These are phyloP conservation scores for Plasmodium gallinaceum DNA, from an alignment of 169 alveolate species.

Conservation along the genomic window DNA sequence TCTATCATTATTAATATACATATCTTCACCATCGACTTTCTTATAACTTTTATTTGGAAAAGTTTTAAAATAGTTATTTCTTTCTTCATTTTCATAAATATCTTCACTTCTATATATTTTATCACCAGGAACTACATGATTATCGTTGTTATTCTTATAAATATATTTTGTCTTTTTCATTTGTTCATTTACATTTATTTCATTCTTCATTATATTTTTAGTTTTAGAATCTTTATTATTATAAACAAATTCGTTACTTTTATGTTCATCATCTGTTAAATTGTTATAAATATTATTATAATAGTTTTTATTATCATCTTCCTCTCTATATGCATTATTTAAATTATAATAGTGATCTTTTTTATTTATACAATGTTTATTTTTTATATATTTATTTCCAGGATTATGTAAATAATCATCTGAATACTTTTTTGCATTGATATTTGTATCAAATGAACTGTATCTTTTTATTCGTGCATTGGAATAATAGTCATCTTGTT, in stretches of 20 bases:
- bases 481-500: not conserved
- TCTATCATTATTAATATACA: not conserved
- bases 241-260: too few species aligned
- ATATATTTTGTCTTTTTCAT: not conserved
- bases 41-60: conserved; percentile 7
- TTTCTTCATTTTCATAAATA: conserved; percentile 6
- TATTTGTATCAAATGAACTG: conserved; percentile 1
- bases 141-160: too few species aligned
- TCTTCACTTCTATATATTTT: not conserved
- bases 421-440: not conserved
- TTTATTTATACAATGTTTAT: not conserved
- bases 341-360: not conserved
- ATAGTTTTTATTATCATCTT: not conserved
- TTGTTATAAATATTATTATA: not conserved
- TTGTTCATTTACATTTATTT: not conserved
- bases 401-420: conserved; percentile 15
- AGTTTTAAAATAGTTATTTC: not conserved
- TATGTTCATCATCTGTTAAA: too few species aligned
- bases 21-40: not conserved
- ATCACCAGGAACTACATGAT: not conserved
- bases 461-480: conserved; percentile 16
- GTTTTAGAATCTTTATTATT: not conserved
- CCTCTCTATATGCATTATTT: not conserved
- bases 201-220: not conserved
- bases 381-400: not conserved